These are phyloP conservation scores for Citrus reticulata DNA, from an alignment of 345 rosid genomes.

Conservation along the genomic window DNA sequence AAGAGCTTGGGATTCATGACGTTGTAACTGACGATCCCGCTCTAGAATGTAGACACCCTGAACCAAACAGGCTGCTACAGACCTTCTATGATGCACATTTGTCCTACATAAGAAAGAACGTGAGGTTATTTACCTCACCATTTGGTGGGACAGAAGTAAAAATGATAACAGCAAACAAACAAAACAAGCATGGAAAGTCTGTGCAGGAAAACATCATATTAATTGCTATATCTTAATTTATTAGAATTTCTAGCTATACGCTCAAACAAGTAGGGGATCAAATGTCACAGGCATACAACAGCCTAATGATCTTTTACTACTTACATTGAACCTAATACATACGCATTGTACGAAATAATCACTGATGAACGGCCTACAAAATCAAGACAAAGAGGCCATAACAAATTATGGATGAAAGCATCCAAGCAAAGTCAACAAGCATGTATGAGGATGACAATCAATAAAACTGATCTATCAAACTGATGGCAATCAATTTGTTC, in stretches of 20 bases:
- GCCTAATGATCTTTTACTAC: not conserved
- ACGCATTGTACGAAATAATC: not conserved
- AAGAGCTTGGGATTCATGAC: slow-evolving; percentile 52
- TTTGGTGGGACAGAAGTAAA: not conserved
- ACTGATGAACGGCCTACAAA: not conserved
- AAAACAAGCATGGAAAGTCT: not conserved
- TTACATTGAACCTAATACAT: not conserved
- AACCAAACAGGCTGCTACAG: slow-evolving; percentile 77
- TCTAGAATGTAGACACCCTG: slow-evolving; percentile 77
- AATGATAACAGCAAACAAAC: not conserved
- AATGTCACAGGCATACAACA: not conserved
- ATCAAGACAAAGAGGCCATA: not conserved
- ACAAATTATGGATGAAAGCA: not conserved
- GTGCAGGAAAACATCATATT: not conserved
- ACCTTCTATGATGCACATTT: slow-evolving; percentile 58
- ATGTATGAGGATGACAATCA: not conserved
- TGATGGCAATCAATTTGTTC: not conserved
- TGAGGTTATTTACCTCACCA: not conserved
- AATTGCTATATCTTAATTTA: not conserved
- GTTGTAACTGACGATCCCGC: slow-evolving; percentile 82
- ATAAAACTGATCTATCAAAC: not conserved
- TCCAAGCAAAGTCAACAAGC: not conserved
- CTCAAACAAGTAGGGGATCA: not conserved
- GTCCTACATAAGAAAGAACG: slow-evolving; percentile 39
- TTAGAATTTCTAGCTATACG: not conserved